Conservation (phyloP, 1,284 basidiomycete species). For the Trichosporon inkin region DNA sequence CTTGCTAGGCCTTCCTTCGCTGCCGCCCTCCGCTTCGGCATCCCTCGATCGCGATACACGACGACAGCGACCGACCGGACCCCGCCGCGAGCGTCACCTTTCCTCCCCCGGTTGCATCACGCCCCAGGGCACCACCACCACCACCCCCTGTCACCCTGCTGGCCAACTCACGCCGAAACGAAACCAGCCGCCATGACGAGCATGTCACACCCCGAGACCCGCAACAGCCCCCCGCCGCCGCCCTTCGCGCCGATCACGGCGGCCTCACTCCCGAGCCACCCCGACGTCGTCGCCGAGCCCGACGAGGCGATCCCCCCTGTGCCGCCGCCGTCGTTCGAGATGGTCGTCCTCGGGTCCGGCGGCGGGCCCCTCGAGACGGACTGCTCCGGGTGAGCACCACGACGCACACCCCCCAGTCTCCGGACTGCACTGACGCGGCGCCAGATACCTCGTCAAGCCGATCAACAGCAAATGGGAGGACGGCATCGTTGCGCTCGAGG, state of each 20-base stretch:
- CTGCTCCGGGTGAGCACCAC: constrained; percentile 40
- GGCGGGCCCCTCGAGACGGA: constrained; percentile 51
- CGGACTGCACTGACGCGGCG: neutral
- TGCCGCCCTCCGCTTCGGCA: too few relatives aligned
- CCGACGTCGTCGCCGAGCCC: neutral
- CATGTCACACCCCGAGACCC: too few relatives aligned
- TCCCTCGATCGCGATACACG: too few relatives aligned
- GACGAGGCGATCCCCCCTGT: neutral
- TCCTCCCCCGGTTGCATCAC: too few relatives aligned
- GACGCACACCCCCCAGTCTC: neutral
- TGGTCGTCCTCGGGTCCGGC: constrained; percentile 47
- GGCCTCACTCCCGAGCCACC: neutral
- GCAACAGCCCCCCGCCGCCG: neutral
- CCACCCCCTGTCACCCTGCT: constrained; percentile 11
- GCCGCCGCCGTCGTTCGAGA: constrained; percentile 39
- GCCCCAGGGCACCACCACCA: too few relatives aligned
- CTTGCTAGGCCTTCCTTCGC: too few relatives aligned
- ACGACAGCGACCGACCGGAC: too few relatives aligned
- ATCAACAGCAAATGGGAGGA: constrained; percentile 40
- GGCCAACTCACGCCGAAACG: constrained; percentile 23
- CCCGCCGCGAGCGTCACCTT: neutral
- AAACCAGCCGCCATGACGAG: too few relatives aligned
- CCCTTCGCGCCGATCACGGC: neutral
- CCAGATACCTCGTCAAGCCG: constrained; percentile 46
- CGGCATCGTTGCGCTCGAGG: constrained; percentile 46